These are phyloP conservation scores for Backusella westeae DNA, from an alignment of 192 early-diverging fungal genomes.

Conservation along the genomic window DNA sequence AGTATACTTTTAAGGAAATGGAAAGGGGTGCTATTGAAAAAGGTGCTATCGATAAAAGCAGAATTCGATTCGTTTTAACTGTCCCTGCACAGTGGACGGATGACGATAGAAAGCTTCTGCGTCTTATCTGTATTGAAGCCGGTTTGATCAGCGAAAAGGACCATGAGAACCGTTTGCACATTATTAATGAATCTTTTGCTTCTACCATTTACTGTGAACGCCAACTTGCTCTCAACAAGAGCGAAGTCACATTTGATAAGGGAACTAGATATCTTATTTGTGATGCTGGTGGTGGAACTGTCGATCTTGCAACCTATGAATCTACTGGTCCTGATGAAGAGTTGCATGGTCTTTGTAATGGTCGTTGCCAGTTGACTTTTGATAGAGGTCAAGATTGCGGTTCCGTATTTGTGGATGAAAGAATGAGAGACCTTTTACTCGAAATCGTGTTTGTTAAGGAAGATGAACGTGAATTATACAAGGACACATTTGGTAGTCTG, in stretches of 20 bases:
- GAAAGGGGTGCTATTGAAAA: not conserved
- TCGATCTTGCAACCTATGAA: constrained; percentile 8
- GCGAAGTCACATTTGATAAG: not conserved
- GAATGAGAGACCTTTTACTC: not conserved
- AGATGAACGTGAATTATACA: not conserved
- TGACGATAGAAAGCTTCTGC: not conserved
- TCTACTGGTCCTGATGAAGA: not conserved
- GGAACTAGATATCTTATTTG: not conserved
- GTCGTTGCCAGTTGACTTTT: not conserved
- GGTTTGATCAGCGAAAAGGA: constrained; percentile 8
- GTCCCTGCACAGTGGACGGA: constrained; percentile 10
- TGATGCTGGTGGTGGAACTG: constrained; percentile 17
- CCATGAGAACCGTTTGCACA: not conserved
- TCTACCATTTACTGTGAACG: constrained; percentile 6
- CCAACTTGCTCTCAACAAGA: not conserved
- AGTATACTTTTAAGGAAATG: not conserved
- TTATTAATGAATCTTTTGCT: constrained; percentile 11
- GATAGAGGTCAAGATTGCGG: constrained; percentile 3
- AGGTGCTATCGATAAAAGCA: not conserved
- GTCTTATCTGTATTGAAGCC: not conserved
- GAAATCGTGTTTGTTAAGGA: not conserved
- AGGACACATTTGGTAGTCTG: not conserved
- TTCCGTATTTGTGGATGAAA: not conserved
- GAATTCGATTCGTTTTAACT: constrained; percentile 3
- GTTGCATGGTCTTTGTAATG: not conserved